A percentile compares a stretch with the other conserved stretches of the same genome.
phyloP scores from a whole-genome alignment of 306 rosid species.

The Luffa aegyptiaca region DNA sequence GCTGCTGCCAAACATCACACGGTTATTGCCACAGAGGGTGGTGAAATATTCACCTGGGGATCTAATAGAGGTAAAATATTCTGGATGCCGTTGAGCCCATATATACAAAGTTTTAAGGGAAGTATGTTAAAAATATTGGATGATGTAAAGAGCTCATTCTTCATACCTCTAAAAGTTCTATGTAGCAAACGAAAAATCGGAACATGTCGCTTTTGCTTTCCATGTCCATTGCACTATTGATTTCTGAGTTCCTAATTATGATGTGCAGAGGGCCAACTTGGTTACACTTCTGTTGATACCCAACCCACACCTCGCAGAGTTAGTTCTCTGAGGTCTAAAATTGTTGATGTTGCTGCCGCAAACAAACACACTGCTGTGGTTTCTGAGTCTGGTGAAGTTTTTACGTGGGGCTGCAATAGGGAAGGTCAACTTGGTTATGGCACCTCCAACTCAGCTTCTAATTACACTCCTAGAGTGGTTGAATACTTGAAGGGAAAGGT shows the following conservation, averaged over 20 bases:
- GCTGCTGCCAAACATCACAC: conserved; percentile 99
- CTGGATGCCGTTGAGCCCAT: not conserved
- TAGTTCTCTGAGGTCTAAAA: conserved; percentile 62
- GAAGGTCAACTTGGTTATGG: conserved; percentile 99
- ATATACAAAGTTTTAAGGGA: not conserved
- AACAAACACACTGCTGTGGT: conserved; percentile 95
- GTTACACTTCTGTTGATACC: conserved; percentile 88
- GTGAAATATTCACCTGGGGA: conserved; percentile 98
- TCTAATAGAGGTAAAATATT: conserved; percentile 87
- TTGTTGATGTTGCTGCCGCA: conserved; percentile 86
- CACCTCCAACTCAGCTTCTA: conserved; percentile 94
- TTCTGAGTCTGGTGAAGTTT: conserved; percentile 79
- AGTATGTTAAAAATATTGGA: not conserved
- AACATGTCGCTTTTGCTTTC: not conserved
- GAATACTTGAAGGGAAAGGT: conserved; percentile 88
- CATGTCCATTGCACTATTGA: not conserved
- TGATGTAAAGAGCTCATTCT: not conserved
- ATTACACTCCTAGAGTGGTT: conserved; percentile 77
- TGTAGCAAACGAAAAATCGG: not conserved
- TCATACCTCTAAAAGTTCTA: not conserved
- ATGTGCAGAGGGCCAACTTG: conserved; percentile 93
- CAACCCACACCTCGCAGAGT: conserved; percentile 95
- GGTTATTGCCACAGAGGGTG: conserved; percentile 76
- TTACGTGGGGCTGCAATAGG: conserved; percentile 91
- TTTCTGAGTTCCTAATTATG: conserved; percentile 4